phyloP scores from a whole-genome alignment of 805 yeast species.

The Brettanomyces naardenensis region DNA sequence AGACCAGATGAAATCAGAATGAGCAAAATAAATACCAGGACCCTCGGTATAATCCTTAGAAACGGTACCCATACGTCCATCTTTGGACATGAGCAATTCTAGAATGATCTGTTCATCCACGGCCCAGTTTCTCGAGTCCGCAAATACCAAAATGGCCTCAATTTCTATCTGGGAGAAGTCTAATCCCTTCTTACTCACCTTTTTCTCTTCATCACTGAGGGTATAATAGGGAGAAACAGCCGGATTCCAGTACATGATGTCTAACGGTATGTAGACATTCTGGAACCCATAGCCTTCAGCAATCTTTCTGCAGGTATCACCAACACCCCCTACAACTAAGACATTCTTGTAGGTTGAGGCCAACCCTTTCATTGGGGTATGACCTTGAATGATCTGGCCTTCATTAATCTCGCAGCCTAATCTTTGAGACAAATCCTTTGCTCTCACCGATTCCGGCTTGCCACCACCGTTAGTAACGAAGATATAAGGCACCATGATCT shows the following conservation, averaged over 20 bases:
- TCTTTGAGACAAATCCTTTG: slow-evolving; percentile 58
- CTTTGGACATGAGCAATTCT: slow-evolving; percentile 67
- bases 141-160: slow-evolving; percentile 82
- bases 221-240: slow-evolving; percentile 79
- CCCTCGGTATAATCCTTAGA: slow-evolving; percentile 66
- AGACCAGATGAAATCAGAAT: slow-evolving; percentile 91
- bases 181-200: slow-evolving; percentile 41
- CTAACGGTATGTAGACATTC: slow-evolving; percentile 75
- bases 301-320: slow-evolving; percentile 74
- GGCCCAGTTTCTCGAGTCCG: slow-evolving; percentile 90
- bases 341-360: slow-evolving; percentile 63
- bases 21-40: slow-evolving; percentile 80
- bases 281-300: slow-evolving; percentile 81
- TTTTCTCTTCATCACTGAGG: slow-evolving; percentile 62
- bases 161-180: slow-evolving; percentile 64
- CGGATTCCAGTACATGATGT: slow-evolving; percentile 81
- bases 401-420: slow-evolving; percentile 54
- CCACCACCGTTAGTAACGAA: slow-evolving; percentile 94
- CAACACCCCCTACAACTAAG: slow-evolving; percentile 83
- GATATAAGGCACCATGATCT: slow-evolving; percentile 74
- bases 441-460: slow-evolving; percentile 66
- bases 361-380: slow-evolving; percentile 86
- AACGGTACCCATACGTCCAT: slow-evolving; percentile 81
- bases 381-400: slow-evolving; percentile 86
- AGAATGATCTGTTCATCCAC: slow-evolving; percentile 85